Percentiles rank a stretch among this genome's conserved stretches.
Evolutionary conservation across 2,329 filamentous ascomycete species (phyloP).

Genomic region (Chaetomium sp.): DNA sequence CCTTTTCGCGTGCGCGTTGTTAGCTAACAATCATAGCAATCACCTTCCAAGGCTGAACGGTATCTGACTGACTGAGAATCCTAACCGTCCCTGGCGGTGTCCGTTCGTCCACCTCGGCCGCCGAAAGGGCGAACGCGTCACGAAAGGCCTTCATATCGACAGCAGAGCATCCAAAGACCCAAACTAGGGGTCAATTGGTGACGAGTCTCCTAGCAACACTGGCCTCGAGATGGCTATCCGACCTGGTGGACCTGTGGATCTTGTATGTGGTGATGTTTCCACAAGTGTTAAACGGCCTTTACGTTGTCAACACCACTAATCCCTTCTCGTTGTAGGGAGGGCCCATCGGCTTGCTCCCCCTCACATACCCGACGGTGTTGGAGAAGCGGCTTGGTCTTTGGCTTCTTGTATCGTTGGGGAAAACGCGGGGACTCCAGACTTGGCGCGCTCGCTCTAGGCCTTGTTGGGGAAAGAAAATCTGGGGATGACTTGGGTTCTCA

Average conservation of each 20-base stretch:
- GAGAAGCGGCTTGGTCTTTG: neutral
- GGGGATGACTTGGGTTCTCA: neutral
- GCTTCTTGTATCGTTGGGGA: neutral
- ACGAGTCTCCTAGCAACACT: neutral
- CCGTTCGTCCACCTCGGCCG: constrained; percentile 10
- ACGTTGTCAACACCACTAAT: neutral
- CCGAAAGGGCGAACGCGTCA: constrained; percentile 17
- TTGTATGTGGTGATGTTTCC: constrained; percentile 1
- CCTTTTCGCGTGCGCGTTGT: neutral
- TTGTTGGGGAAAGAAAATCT: neutral
- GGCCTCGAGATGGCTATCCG: neutral
- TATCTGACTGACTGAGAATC: constrained; percentile 14
- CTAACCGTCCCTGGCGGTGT: constrained; percentile 14
- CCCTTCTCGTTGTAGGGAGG: neutral
- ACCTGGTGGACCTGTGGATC: neutral
- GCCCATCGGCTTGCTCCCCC: neutral
- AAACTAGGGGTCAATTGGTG: neutral
- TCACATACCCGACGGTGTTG: constrained; percentile 4
- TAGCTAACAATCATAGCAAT: neutral
- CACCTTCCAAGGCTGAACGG: neutral
- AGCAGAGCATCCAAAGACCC: neutral
- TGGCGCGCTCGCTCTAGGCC: neutral
- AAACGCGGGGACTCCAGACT: constrained; percentile 14
- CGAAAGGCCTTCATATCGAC: constrained; percentile 10
- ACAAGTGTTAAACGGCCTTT: neutral